These are phyloP conservation scores for Panicum hallii DNA, from an alignment of 202 grass and related monocot species.

Conservation along the genomic window DNA sequence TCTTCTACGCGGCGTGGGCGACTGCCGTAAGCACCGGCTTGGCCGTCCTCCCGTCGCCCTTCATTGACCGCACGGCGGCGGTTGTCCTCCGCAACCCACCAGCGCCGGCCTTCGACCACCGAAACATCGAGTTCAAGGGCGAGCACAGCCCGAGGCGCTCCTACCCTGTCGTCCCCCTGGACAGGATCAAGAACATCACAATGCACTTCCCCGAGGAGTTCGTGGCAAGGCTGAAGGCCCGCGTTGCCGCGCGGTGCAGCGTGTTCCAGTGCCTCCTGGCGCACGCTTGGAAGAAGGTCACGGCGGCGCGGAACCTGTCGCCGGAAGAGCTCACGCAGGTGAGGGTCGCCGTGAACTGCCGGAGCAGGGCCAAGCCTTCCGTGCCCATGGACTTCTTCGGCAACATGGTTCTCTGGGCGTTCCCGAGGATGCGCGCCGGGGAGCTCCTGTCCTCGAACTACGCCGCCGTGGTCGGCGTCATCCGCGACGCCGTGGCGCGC, in stretches of 20 bases:
- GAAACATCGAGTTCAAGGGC: constrained; percentile 38
- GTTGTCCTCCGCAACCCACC: background rate
- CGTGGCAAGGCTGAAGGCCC: constrained; percentile 32
- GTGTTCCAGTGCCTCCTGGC: constrained; percentile 44
- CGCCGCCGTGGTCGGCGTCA: background rate
- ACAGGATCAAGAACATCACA: constrained; percentile 28
- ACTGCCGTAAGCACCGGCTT: constrained; percentile 1
- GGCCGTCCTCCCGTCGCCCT: background rate
- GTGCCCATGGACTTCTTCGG: constrained; percentile 43
- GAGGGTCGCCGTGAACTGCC: constrained; percentile 48
- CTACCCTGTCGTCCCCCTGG: background rate
- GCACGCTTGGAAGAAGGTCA: constrained; percentile 50
- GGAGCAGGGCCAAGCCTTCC: background rate
- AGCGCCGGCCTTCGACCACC: constrained; percentile 33
- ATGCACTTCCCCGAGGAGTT: constrained; percentile 43
- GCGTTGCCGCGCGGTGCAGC: constrained; percentile 17
- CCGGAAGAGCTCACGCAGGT: constrained; percentile 28
- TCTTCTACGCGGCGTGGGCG: constrained; percentile 33
- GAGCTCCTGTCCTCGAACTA: constrained; percentile 23
- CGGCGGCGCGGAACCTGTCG: constrained; percentile 11
- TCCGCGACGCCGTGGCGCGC: constrained; percentile 37
- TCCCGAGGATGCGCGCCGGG: constrained; percentile 36
- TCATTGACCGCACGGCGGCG: constrained; percentile 12
- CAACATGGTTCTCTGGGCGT: constrained; percentile 56
- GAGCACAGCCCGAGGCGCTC: background rate